Base-by-base conservation (phyloP, 495 filamentous ascomycete species). In the Talaromyces ruber region DNA sequence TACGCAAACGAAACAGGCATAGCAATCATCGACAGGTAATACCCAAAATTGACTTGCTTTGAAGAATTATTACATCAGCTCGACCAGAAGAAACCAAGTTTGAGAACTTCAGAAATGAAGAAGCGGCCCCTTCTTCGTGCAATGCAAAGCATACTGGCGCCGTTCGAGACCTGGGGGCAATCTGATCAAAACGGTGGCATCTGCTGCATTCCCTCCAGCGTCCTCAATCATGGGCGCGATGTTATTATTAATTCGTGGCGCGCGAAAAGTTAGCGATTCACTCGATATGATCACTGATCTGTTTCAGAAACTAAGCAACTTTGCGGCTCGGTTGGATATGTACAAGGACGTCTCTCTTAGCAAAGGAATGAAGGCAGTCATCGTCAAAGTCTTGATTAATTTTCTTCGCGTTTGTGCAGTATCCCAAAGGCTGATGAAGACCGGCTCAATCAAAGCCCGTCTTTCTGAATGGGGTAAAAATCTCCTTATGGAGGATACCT, bases 161-260 rank as follows among this genome's bases (percentile, higher is more conserved):
- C 50, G 0, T 52, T 52, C 4, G 50, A 52, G 14, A 59, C 21
- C 9, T 66, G 51, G 51, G n/a, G 64, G 64, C 21, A 54, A 47
- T 50, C 21, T 66, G 3, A 61, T 66, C 24, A n/a, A 51, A 6
- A 32, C n/a, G 21, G 56, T 22, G 11, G 64, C 30, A 1, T 24
- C 58, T 29, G 32, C 39, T 4, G 58, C 62, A 14, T 74, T 72
- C 43, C 66, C 72, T 5, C 69, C 68, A 7, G 64, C 67, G 18
- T 67, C 65, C 32, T 30, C 62, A 25, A 64, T 71, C 22, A 67
- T 73, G 65, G 66, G 69, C 16, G 67, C 72, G 6, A 72, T 70
- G 52, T 37, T 66, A 22, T 65, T 65, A 28, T 65, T 74, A 2
- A 57, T 74, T 8, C 61, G 62, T 12, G 61, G 63, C 11, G 72